Evolutionary conservation across 306 rosid genomes (phyloP), one percentile per base, ranked within the genome.

Genomic region (Cucurbita ficifolia): DNA sequence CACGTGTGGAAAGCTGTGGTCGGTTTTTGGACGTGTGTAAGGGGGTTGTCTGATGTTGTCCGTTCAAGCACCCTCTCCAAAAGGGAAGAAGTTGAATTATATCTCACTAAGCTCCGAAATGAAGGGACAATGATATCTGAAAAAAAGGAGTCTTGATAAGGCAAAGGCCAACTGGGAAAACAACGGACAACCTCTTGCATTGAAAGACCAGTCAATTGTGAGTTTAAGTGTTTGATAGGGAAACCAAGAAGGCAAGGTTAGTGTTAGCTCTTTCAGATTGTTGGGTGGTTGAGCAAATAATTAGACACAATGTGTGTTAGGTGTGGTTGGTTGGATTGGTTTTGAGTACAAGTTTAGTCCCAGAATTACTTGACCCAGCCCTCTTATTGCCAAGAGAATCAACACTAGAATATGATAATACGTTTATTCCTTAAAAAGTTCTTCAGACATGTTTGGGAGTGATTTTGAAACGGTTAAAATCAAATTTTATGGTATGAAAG

Each of bases 221-320:
- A 14, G 69, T 75, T 76, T 75, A 76, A 35, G 64, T 48, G 22
- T 11, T 67, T 72, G 67, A 29, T 10, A 7, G 38, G n/a, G 12
- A 70, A 72, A 6, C 21, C 21, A 43, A 58, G 52, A 43, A 64
- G 74, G 3, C 18, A 13, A 45, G 18, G 39, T 45, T 29, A 50
- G 29, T 17, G 9, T 24, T 70, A 49, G 75, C 60, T 49, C 10
- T 51, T 70, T 48, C 59, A 70, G 59, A 11, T 43, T 67, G 19
- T 75, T 69, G 59, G 79, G 70, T 73, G 70, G 74, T 68, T 38
- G 70, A 67, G 17, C 72, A 72, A 46, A 70, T 76, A 78, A 78
- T 76, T 72, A 72, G 75, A 78, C 22, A 40, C 58, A 48, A 62
- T 52, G 14, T 13, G 9, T 35, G 78, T 81, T 79, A 50, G 83